phyloP scores from a whole-genome alignment of 345 rosid species.

The Eucalyptus pauciflora region DNA sequence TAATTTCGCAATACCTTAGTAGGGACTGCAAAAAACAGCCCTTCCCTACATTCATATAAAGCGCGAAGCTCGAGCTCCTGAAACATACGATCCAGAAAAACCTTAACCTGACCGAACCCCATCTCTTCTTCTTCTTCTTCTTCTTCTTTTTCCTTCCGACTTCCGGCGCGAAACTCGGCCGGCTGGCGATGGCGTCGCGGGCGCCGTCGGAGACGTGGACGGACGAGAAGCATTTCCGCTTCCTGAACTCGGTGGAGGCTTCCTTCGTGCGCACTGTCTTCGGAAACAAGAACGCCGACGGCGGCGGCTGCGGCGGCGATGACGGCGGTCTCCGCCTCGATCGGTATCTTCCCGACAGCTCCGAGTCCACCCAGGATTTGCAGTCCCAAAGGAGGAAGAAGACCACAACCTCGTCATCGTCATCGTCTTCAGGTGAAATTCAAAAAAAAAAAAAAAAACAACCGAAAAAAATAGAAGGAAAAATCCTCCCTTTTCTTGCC shows the following conservation, averaged over 20 bases:
- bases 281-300: background rate
- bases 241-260: slow-evolving; percentile 30
- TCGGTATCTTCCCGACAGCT: slow-evolving; percentile 32
- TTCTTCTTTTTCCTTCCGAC: background rate
- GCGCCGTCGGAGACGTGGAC: slow-evolving; percentile 17
- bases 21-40: background rate
- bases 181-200: background rate
- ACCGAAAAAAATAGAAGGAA: background rate
- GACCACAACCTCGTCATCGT: background rate
- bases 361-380: slow-evolving; percentile 35
- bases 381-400: background rate
- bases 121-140: too few relatives aligned
- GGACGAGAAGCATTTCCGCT: slow-evolving; percentile 33
- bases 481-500: background rate
- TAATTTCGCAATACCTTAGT: background rate
- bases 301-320: background rate
- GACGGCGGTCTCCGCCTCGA: slow-evolving; percentile 18
- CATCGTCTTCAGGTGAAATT: background rate
- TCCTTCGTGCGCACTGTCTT: slow-evolving; percentile 30
- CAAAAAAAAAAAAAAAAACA: too few relatives aligned
- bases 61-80: background rate
- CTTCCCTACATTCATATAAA: background rate
- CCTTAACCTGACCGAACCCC: background rate
- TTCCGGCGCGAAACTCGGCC: background rate
- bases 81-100: background rate